Evolutionary conservation across 1,139 yeast species (phyloP).

Genomic region (Zhuliangozyma blackwelliae): DNA sequence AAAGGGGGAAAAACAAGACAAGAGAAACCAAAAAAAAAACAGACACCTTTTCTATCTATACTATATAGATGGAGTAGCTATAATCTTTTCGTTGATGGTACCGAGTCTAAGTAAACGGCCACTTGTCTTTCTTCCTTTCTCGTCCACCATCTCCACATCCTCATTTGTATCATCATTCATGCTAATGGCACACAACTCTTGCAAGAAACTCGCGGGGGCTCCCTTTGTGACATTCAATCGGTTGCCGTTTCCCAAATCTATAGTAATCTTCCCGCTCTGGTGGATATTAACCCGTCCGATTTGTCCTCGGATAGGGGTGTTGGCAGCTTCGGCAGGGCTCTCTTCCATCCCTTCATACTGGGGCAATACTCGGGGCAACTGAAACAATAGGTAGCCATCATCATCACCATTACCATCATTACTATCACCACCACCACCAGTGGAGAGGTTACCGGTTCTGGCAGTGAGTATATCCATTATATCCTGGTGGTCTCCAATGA

Average conservation of each 20-base stretch:
- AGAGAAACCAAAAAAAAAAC: background rate
- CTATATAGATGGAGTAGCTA: conserved; percentile 42
- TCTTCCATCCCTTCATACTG: conserved; percentile 24
- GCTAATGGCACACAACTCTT: conserved; percentile 66
- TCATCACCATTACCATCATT: conserved; percentile 12
- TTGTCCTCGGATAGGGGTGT: conserved; percentile 39
- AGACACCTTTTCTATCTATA: conserved; percentile 1
- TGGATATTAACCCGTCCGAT: conserved; percentile 74
- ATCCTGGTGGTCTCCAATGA: conserved; percentile 29
- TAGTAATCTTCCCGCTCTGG: conserved; percentile 73
- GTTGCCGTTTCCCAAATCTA: conserved; percentile 65
- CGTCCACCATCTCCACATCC: conserved; percentile 28
- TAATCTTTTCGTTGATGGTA: conserved; percentile 52
- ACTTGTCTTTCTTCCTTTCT: conserved; percentile 33
- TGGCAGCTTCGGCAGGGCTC: conserved; percentile 4
- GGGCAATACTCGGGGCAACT: conserved; percentile 70
- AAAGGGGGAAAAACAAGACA: background rate
- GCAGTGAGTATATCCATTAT: conserved; percentile 26
- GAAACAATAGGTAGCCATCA: conserved; percentile 50
- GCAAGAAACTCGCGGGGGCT: conserved; percentile 67
- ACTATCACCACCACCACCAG: conserved; percentile 9
- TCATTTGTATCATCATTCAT: conserved; percentile 14
- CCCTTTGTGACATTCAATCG: conserved; percentile 71
- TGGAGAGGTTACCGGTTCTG: conserved; percentile 19
- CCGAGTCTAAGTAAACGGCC: conserved; percentile 59